A percentile compares a stretch with the other conserved stretches of the same genome.
phyloP scores from a whole-genome alignment of 179 eudicot genomes.

The Vitellaria paradoxa region DNA sequence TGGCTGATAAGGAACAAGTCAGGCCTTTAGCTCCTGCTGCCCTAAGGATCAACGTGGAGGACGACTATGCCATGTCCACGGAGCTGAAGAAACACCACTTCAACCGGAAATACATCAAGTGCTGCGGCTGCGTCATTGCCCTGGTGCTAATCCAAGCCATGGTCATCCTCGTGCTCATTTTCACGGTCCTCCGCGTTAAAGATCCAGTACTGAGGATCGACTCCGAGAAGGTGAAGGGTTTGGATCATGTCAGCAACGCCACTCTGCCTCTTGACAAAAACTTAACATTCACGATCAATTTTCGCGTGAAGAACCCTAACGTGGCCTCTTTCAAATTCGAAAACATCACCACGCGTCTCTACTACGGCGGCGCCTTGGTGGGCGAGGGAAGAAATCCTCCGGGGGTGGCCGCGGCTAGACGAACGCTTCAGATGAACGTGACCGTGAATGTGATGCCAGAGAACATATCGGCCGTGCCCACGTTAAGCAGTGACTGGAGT shows the following conservation, averaged over 20 bases:
- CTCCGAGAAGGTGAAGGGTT: conserved; percentile 14
- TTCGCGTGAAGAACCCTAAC: conserved; percentile 41
- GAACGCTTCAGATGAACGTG: conserved; percentile 27
- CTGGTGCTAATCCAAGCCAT: conserved; percentile 1
- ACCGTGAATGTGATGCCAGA: conserved; percentile 25
- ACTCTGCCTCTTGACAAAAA: neutral
- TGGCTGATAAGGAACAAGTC: conserved; percentile 23
- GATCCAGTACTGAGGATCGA: conserved; percentile 25
- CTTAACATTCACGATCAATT: conserved; percentile 17
- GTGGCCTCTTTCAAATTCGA: conserved; percentile 32
- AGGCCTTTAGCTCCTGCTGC: conserved; percentile 31
- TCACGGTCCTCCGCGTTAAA: conserved; percentile 32
- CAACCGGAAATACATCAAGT: conserved; percentile 14
- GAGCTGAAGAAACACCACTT: neutral
- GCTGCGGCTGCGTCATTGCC: conserved; percentile 26
- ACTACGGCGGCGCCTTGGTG: conserved; percentile 25
- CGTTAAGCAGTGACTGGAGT: conserved; percentile 19
- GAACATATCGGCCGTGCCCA: conserved; percentile 7
- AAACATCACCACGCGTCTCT: conserved; percentile 25
- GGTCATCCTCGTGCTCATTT: conserved; percentile 15
- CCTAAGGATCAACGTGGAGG: neutral
- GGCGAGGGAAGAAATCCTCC: conserved; percentile 28
- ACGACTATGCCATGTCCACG: neutral
- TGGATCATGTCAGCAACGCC: neutral
- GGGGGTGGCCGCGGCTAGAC: conserved; percentile 29